Evolutionary conservation across 495 filamentous ascomycete genomes (phyloP).

Genomic region (Hypoxylon intermedium): DNA sequence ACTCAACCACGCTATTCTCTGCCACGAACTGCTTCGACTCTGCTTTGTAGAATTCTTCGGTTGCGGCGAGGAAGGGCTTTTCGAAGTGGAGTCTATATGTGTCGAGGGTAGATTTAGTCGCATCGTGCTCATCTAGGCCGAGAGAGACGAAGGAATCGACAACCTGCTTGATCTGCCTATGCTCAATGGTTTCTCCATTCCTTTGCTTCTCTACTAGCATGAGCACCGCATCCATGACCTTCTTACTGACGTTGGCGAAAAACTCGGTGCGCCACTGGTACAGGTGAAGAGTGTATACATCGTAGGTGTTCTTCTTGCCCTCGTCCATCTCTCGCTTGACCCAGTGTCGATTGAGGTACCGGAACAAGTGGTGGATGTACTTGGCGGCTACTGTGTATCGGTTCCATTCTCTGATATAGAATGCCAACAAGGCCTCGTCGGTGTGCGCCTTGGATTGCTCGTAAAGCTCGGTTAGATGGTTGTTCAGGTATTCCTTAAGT

Average conservation of each 20-base stretch:
- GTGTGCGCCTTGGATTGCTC: constrained; percentile 74
- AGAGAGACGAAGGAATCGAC: constrained; percentile 97
- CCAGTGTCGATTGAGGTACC: constrained; percentile 98
- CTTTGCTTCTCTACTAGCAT: constrained; percentile 97
- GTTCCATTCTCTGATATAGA: constrained; percentile 96
- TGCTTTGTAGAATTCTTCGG: constrained; percentile 81
- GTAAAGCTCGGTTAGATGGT: constrained; percentile 72
- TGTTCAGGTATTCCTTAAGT: constrained; percentile 80
- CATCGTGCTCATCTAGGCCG: constrained; percentile 91
- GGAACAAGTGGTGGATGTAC: constrained; percentile 96
- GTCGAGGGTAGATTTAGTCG: constrained; percentile 90
- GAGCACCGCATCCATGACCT: constrained; percentile 93
- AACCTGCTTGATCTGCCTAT: constrained; percentile 94
- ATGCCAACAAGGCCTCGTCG: constrained; percentile 90
- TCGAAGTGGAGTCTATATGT: constrained; percentile 94
- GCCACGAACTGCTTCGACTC: constrained; percentile 94
- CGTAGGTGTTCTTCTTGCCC: constrained; percentile 97
- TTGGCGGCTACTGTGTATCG: constrained; percentile 94
- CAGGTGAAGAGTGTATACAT: constrained; percentile 95
- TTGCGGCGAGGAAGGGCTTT: constrained; percentile 86
- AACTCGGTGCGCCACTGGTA: constrained; percentile 94
- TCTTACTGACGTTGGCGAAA: constrained; percentile 79
- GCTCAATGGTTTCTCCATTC: constrained; percentile 97
- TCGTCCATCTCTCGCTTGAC: constrained; percentile 99
- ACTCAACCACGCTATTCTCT: constrained; percentile 97